phyloP scores from a whole-genome alignment of 495 filamentous ascomycete genomes.

The Xylaria flabelliformis region DNA sequence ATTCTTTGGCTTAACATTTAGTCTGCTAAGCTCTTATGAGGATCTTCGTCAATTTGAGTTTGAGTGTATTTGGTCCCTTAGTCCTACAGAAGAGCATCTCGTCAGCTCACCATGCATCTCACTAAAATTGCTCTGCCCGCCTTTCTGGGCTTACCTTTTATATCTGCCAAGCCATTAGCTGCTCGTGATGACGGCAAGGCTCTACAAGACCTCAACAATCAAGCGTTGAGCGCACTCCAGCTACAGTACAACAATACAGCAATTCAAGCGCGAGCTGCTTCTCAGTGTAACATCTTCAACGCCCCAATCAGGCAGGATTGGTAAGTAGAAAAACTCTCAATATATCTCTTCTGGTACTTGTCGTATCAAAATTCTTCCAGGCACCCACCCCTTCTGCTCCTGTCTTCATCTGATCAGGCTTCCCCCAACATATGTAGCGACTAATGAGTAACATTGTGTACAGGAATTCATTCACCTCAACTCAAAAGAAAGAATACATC shows the following conservation, averaged over 20 bases:
- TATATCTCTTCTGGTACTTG: not conserved
- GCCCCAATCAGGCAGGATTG: constrained; percentile 9
- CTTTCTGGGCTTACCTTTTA: constrained; percentile 17
- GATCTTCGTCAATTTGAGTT: not conserved
- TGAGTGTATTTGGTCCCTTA: not conserved
- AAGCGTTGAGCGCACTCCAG: constrained; percentile 13
- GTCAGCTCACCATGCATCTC: constrained; percentile 16
- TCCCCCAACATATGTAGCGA: not conserved
- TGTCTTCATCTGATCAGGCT: not conserved
- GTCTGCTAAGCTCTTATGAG: not conserved
- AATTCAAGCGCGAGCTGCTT: not conserved
- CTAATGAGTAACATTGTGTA: not conserved
- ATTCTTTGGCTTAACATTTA: not conserved
- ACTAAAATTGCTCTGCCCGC: constrained; percentile 4
- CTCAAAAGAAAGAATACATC: constrained; percentile 57
- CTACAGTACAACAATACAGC: not conserved
- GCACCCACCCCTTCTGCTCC: not conserved
- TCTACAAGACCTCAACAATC: not conserved
- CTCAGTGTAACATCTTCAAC: constrained; percentile 15
- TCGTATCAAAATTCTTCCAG: not conserved
- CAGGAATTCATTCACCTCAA: constrained; percentile 8
- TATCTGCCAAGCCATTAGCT: constrained; percentile 17
- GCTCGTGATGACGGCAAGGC: constrained; percentile 8
- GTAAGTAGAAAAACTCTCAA: not conserved
- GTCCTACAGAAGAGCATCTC: not conserved